These are phyloP conservation scores for Apophysomyces sp. DNA, from an alignment of 371 early-diverging fungal species.

Conservation along the genomic window DNA sequence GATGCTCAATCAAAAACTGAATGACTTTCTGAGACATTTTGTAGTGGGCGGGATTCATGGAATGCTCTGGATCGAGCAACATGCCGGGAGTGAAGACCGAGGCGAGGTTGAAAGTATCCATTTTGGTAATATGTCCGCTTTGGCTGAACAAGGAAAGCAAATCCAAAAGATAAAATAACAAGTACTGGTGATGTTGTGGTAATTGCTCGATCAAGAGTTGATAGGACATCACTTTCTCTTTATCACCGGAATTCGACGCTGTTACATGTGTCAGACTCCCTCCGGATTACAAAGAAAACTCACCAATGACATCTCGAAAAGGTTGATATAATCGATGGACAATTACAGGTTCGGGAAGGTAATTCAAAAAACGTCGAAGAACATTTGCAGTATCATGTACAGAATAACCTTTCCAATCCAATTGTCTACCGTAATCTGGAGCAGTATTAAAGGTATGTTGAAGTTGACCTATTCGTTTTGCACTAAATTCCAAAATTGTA, in stretches of 20 bases:
- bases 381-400: constrained; percentile 66
- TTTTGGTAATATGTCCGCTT: constrained; percentile 46
- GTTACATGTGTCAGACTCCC: neutral
- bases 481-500: constrained; percentile 20
- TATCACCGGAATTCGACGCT: constrained; percentile 18
- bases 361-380: constrained; percentile 57
- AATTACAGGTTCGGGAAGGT: constrained; percentile 67
- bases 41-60: constrained; percentile 55
- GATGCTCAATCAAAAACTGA: constrained; percentile 55
- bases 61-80: constrained; percentile 52
- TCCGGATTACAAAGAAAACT: neutral
- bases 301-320: constrained; percentile 62
- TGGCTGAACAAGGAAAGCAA: constrained; percentile 54
- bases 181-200: constrained; percentile 58
- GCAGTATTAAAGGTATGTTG: constrained; percentile 59
- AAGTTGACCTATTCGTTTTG: constrained; percentile 59
- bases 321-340: constrained; percentile 51
- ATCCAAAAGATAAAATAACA: constrained; percentile 63
- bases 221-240: constrained; percentile 43
- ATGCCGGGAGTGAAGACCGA: constrained; percentile 64
- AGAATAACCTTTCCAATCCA: constrained; percentile 61
- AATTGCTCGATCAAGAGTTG: constrained; percentile 53
- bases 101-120: constrained; percentile 59
- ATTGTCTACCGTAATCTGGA: constrained; percentile 55
- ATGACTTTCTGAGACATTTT: constrained; percentile 58